Conservation (phyloP, 2,329 filamentous ascomycete genomes). For the Diaporthe helianthi region DNA sequence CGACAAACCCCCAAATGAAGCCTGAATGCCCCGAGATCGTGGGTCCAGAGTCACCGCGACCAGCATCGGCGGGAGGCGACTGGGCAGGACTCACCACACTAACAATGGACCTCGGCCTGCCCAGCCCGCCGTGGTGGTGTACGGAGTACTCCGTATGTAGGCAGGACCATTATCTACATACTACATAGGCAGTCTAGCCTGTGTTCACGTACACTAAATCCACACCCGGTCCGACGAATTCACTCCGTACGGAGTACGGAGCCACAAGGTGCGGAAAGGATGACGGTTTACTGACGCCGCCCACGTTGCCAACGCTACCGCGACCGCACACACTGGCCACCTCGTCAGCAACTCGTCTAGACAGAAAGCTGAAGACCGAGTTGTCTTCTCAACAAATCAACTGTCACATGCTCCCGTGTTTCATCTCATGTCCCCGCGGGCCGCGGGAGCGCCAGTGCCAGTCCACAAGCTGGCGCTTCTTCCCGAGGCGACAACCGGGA, state of each 20-base stretch:
- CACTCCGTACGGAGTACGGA: too few relatives aligned
- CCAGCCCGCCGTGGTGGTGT: background rate
- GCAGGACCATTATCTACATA: too few relatives aligned
- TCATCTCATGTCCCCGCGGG: slow-evolving; percentile 1
- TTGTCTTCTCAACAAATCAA: slow-evolving; percentile 9
- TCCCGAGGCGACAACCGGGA: background rate
- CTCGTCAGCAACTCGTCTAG: background rate
- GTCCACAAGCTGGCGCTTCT: background rate
- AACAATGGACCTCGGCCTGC: slow-evolving; percentile 17
- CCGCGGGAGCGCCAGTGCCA: slow-evolving; percentile 3
- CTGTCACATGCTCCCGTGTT: slow-evolving; percentile 3
- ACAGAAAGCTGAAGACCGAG: background rate
- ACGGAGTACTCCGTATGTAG: too few relatives aligned
- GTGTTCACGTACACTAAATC: background rate
- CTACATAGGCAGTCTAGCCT: too few relatives aligned
- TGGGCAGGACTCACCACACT: background rate
- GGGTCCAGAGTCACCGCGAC: slow-evolving; percentile 1
- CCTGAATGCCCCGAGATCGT: slow-evolving; percentile 11
- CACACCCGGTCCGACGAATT: too few relatives aligned
- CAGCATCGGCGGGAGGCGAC: background rate
- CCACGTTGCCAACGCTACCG: background rate
- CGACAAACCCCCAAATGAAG: background rate
- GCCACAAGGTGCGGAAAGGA: background rate
- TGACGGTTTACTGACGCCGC: background rate
- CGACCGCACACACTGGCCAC: background rate